Conservation (phyloP, 176 grass and related monocot species). For the Musa troglodytarum region DNA sequence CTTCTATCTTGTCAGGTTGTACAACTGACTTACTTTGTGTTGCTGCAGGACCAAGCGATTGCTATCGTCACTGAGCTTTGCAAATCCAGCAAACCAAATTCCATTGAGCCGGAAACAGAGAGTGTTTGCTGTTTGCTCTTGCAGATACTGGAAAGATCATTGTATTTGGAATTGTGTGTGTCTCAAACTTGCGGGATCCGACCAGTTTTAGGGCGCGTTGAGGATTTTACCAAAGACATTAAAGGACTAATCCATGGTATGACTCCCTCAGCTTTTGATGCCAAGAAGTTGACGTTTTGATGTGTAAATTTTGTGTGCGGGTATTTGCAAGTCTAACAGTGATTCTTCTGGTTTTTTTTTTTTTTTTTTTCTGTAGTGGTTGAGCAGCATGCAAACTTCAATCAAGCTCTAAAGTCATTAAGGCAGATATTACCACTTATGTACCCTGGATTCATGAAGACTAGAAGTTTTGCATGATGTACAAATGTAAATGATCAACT, state of each 20-base stretch:
- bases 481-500: not conserved
- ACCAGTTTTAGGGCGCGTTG: conserved; percentile 64
- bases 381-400: conserved; percentile 16
- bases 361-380: not conserved
- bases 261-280: not conserved
- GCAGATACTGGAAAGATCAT: conserved; percentile 62
- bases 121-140: conserved; percentile 50
- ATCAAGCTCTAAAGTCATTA: conserved; percentile 1
- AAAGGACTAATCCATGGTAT: conserved; percentile 54
- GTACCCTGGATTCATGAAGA: conserved; percentile 16
- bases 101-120: conserved; percentile 30
- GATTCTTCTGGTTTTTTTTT: not conserved
- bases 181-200: conserved; percentile 76
- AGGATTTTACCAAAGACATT: conserved; percentile 81
- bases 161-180: conserved; percentile 78
- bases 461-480: conserved; percentile 4
- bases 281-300: not conserved
- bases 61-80: conserved; percentile 64
- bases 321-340: too few species aligned
- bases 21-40: conserved; percentile 3
- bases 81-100: conserved; percentile 35
- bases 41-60: conserved; percentile 79
- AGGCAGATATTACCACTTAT: conserved; percentile 14
- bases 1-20: not conserved
- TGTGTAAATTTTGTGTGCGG: not conserved